Conservation (phyloP, 768 basidiomycete genomes). For the Lactifluus pinguis region DNA sequence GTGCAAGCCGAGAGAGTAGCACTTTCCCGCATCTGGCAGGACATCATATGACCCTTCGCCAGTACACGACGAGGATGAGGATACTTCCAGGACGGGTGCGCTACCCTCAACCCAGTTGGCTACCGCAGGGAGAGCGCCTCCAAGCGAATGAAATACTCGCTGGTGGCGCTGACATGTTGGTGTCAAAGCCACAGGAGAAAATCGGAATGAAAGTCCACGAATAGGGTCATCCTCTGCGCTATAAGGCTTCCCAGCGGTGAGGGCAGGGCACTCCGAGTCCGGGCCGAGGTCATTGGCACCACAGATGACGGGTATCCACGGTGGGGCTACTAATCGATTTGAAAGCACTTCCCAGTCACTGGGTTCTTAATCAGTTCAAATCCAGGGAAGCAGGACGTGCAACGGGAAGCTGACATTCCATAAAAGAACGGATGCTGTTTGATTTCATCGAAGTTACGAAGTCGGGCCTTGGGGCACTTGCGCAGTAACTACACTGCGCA, state of each 20-base stretch:
- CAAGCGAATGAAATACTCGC: background rate
- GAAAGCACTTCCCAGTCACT: conserved; percentile 7
- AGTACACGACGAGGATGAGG: background rate
- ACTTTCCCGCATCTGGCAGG: background rate
- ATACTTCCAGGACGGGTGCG: background rate
- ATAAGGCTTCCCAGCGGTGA: conserved; percentile 1
- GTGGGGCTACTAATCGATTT: conserved; percentile 4
- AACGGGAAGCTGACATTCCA: conserved; percentile 1
- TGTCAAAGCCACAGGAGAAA: conserved; percentile 5
- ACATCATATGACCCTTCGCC: background rate
- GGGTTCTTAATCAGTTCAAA: background rate
- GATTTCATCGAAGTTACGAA: conserved; percentile 3
- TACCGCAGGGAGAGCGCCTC: background rate
- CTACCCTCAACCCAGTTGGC: conserved; percentile 4
- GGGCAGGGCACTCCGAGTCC: background rate
- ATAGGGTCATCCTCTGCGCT: background rate
- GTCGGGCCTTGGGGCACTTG: conserved; percentile 6
- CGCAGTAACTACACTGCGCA: background rate
- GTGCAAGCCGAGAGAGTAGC: background rate
- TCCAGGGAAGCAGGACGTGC: background rate
- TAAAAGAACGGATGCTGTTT: conserved; percentile 4
- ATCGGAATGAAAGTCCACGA: conserved; percentile 10
- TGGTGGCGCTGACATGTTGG: conserved; percentile 12
- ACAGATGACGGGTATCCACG: conserved; percentile 7
- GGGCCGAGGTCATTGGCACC: background rate